Evolutionary conservation across 2,329 filamentous ascomycete species (phyloP).

Genomic region (Calonectria naviculata): DNA sequence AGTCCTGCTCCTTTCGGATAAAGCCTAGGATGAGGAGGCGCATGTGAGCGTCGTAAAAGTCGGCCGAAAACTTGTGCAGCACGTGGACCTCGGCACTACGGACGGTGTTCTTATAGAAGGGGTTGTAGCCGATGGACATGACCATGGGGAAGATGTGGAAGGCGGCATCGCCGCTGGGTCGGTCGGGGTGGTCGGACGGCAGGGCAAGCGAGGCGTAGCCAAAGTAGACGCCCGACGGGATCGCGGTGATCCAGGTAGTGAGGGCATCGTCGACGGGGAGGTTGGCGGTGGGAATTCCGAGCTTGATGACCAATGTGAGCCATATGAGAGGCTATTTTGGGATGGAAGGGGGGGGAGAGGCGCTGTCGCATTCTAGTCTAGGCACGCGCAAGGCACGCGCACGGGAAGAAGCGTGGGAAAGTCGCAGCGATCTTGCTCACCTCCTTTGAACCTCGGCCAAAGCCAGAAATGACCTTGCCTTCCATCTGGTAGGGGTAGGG

Average conservation of each 20-base stretch:
- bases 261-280: conserved; percentile 76
- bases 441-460: conserved; percentile 93
- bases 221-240: conserved; percentile 89
- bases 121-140: conserved; percentile 96
- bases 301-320: conserved; percentile 57
- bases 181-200: conserved; percentile 59
- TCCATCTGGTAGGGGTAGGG: conserved; percentile 89
- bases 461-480: conserved; percentile 90
- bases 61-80: conserved; percentile 77
- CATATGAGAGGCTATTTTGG: background rate
- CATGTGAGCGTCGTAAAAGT: conserved; percentile 89
- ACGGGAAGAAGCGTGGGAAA: background rate
- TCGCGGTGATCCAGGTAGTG: conserved; percentile 69
- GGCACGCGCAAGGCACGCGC: background rate
- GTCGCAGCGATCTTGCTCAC: conserved; percentile 55
- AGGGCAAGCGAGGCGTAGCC: conserved; percentile 85
- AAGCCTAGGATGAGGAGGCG: conserved; percentile 86
- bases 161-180: conserved; percentile 34
- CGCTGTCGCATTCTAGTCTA: background rate
- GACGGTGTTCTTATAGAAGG: conserved; percentile 93
- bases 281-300: conserved; percentile 97
- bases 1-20: conserved; percentile 90
- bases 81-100: conserved; percentile 92
- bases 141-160: conserved; percentile 81
- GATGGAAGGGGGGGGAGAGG: background rate